Evolutionary conservation across 352 stramenopile genomes (phyloP).

Genomic region (Pythium phragmiticola): DNA sequence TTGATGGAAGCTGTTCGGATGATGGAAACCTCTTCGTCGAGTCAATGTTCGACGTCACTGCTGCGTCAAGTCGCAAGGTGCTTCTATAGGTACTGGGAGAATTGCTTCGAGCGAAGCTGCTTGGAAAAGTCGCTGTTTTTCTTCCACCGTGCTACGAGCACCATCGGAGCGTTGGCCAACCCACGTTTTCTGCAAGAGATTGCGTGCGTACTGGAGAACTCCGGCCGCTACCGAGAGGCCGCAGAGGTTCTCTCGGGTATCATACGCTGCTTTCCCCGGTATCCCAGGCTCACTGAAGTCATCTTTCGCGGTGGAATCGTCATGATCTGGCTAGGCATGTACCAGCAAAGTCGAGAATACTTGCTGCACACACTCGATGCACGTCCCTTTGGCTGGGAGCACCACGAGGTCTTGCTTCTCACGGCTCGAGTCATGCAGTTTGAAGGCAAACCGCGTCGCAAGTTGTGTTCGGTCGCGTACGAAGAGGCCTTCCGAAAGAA

Average conservation of each 20-base stretch:
- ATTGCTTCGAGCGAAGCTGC: constrained; percentile 28
- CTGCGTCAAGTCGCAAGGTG: constrained; percentile 47
- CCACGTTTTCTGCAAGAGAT: constrained; percentile 65
- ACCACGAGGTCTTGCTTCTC: constrained; percentile 59
- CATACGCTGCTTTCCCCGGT: constrained; percentile 61
- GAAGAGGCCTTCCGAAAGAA: constrained; percentile 65
- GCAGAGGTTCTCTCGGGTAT: constrained; percentile 56
- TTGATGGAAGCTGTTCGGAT: constrained; percentile 33
- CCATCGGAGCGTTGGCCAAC: constrained; percentile 46
- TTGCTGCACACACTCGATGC: constrained; percentile 59
- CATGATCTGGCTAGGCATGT: constrained; percentile 58
- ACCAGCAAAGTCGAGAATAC: constrained; percentile 67
- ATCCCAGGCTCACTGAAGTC: constrained; percentile 42
- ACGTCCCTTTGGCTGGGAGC: constrained; percentile 45
- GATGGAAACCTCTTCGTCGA: constrained; percentile 19
- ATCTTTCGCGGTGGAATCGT: constrained; percentile 71
- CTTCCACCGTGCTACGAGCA: constrained; percentile 44
- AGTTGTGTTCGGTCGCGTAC: constrained; percentile 57
- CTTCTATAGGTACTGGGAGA: constrained; percentile 40
- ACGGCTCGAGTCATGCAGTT: constrained; percentile 56
- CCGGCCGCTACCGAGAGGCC: constrained; percentile 39
- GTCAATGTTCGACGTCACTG: constrained; percentile 27
- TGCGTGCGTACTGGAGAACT: constrained; percentile 44
- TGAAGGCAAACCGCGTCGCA: constrained; percentile 38
- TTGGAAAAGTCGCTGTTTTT: constrained; percentile 47